These are phyloP conservation scores for Panus rudis DNA, from an alignment of 768 basidiomycete species.

Conservation along the genomic window DNA sequence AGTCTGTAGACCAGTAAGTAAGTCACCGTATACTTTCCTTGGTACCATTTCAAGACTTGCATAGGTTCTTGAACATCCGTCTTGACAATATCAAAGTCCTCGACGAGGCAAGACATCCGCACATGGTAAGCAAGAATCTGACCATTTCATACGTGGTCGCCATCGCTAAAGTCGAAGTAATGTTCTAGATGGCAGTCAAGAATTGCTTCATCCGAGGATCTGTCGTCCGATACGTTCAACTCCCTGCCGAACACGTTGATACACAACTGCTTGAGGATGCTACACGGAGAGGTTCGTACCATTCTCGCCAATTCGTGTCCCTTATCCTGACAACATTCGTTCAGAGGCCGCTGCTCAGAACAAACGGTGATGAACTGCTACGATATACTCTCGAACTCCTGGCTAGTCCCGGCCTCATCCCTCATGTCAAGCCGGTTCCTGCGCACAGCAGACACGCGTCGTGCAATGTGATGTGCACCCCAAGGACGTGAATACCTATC, in stretches of 20 bases:
- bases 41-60: neutral
- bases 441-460: no score
- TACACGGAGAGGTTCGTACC: slow-evolving; percentile 75
- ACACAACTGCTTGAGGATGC: slow-evolving; percentile 95
- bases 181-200: slow-evolving; percentile 87
- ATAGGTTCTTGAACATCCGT: slow-evolving; percentile 91
- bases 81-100: slow-evolving; percentile 89
- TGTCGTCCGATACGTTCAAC: slow-evolving; percentile 94
- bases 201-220: slow-evolving; percentile 99
- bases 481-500: no score
- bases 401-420: no score
- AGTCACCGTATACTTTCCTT: neutral
- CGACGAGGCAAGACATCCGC: slow-evolving; percentile 90
- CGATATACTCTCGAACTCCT: no score
- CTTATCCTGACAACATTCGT: slow-evolving; percentile 1
- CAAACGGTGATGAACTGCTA: slow-evolving; percentile 34
- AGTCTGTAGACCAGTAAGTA: slow-evolving; percentile 95
- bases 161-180: neutral
- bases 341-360: slow-evolving; percentile 35
- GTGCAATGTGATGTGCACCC: no score
- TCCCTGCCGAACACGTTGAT: slow-evolving; percentile 89
- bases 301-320: neutral
- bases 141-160: neutral
- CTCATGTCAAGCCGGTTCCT: no score
- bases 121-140: slow-evolving; percentile 77